Conservation (phyloP, 2,329 filamentous ascomycete genomes). For the Penicillium sp. region DNA sequence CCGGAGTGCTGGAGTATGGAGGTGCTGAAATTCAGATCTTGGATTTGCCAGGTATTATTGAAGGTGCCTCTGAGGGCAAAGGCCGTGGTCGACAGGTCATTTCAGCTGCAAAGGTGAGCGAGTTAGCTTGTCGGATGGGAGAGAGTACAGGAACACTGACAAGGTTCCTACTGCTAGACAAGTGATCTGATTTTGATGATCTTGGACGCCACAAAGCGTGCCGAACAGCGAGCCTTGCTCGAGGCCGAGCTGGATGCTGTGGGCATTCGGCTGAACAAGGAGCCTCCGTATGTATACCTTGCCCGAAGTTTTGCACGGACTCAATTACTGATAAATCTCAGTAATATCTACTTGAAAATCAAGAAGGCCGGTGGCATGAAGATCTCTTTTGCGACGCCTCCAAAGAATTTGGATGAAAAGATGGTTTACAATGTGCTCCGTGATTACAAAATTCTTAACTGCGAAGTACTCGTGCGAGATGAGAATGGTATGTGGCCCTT, state of each 20-base stretch:
- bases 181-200: slow-evolving; percentile 97
- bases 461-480: slow-evolving; percentile 90
- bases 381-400: slow-evolving; percentile 87
- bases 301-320: neutral
- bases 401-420: slow-evolving; percentile 91
- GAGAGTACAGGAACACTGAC: neutral
- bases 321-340: slow-evolving; percentile 33
- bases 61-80: slow-evolving; percentile 93
- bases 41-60: slow-evolving; percentile 96
- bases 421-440: slow-evolving; percentile 97
- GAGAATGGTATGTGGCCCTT: slow-evolving; percentile 61
- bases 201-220: slow-evolving; percentile 91
- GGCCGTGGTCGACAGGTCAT: slow-evolving; percentile 95
- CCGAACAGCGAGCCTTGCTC: slow-evolving; percentile 83
- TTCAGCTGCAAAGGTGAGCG: slow-evolving; percentile 75
- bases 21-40: slow-evolving; percentile 97
- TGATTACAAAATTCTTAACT: slow-evolving; percentile 98
- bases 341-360: slow-evolving; percentile 93
- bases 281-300: slow-evolving; percentile 68
- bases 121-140: neutral
- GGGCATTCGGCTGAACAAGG: slow-evolving; percentile 86
- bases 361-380: slow-evolving; percentile 99
- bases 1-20: slow-evolving; percentile 94
- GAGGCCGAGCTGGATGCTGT: slow-evolving; percentile 94
- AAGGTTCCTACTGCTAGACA: slow-evolving; percentile 51